Evolutionary conservation across 441 rosid genomes (phyloP).

Genomic region (Populus hybrid): DNA sequence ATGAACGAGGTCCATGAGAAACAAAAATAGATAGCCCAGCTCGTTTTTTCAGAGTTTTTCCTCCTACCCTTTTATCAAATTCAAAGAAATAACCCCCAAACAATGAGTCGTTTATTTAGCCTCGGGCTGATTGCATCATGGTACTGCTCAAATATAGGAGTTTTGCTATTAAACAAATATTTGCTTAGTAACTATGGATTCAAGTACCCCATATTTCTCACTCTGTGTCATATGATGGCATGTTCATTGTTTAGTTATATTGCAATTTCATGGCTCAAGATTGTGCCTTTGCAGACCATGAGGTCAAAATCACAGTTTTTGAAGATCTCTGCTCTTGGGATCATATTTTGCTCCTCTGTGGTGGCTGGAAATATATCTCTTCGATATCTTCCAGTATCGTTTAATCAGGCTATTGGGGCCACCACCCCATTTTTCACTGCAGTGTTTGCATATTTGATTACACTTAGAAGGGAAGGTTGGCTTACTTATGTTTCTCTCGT

Average conservation of each 20-base stretch:
- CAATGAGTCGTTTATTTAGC: constrained; percentile 41
- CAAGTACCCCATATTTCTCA: constrained; percentile 67
- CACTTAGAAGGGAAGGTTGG: constrained; percentile 55
- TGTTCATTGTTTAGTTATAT: constrained; percentile 58
- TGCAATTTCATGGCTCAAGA: constrained; percentile 45
- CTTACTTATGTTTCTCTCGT: constrained; percentile 49
- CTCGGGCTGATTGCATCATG: constrained; percentile 47
- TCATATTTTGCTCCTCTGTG: constrained; percentile 61
- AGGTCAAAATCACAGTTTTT: constrained; percentile 46
- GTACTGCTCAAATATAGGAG: constrained; percentile 70
- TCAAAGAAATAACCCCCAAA: not conserved
- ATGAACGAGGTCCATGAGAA: not conserved
- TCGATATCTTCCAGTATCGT: constrained; percentile 57
- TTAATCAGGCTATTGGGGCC: constrained; percentile 71
- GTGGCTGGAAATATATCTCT: constrained; percentile 63
- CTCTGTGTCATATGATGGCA: constrained; percentile 67
- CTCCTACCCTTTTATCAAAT: not conserved
- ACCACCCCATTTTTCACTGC: constrained; percentile 81
- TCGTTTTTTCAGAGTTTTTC: not conserved
- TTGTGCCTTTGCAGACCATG: constrained; percentile 49
- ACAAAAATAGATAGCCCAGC: not conserved
- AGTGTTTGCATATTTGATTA: constrained; percentile 54
- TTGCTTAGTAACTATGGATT: constrained; percentile 63
- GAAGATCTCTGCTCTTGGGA: constrained; percentile 55
- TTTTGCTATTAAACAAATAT: constrained; percentile 61